Evolutionary conservation across 371 early-diverging fungal species (phyloP).

Genomic region (Mucor circinelloides): DNA sequence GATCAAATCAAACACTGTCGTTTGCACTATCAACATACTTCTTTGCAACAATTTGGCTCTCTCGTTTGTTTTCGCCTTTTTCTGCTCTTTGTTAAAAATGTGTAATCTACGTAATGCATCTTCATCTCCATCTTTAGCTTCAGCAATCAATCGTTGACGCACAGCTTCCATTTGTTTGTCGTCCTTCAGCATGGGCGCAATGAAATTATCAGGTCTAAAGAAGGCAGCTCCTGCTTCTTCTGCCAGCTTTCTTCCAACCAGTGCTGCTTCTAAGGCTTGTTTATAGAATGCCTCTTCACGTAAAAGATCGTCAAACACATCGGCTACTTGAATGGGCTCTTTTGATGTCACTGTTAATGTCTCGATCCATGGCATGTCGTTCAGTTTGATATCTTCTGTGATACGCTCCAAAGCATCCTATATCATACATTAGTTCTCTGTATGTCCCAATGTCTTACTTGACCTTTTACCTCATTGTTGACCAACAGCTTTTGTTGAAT

Average conservation of each 20-base stretch:
- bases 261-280: conserved; percentile 85
- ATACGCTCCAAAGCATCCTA: conserved; percentile 64
- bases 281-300: conserved; percentile 91
- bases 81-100: conserved; percentile 26
- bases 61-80: conserved; percentile 23
- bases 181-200: conserved; percentile 97
- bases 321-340: conserved; percentile 59
- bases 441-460: too few relatives aligned
- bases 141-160: conserved; percentile 21
- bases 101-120: conserved; percentile 29
- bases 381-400: conserved; percentile 66
- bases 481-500: conserved; percentile 65
- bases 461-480: conserved; percentile 66
- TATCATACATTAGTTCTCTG: neutral
- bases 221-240: conserved; percentile 74
- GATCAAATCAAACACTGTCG: neutral
- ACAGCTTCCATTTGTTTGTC: conserved; percentile 92
- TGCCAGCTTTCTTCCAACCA: conserved; percentile 63
- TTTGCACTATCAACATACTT: conserved; percentile 17
- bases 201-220: conserved; percentile 88
- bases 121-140: conserved; percentile 30
- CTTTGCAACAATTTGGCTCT: conserved; percentile 20
- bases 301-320: conserved; percentile 84
- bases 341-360: conserved; percentile 74
- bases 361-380: conserved; percentile 83